Evolutionary conservation across 2,329 filamentous ascomycete genomes (phyloP).

Genomic region (Lizonia empirigonia): DNA sequence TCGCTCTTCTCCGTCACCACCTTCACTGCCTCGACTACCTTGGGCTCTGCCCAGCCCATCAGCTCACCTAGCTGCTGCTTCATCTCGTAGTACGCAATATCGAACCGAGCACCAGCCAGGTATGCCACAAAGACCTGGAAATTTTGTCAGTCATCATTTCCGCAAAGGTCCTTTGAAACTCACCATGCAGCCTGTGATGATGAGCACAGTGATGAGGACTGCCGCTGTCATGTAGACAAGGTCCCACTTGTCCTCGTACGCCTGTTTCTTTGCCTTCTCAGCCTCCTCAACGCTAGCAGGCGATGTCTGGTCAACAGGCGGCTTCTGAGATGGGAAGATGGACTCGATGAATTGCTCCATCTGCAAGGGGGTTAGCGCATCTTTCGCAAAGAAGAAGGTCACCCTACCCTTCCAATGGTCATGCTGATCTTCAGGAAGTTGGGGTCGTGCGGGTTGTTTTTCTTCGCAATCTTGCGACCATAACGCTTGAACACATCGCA

Average conservation of each 20-base stretch:
- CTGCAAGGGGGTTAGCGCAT: conserved; percentile 52
- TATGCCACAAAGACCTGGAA: conserved; percentile 76
- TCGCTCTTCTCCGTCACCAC: conserved; percentile 48
- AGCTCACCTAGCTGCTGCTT: conserved; percentile 55
- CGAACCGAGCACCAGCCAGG: conserved; percentile 81
- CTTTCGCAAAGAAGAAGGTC: not conserved
- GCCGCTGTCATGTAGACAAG: conserved; percentile 68
- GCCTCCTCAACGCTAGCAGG: conserved; percentile 60
- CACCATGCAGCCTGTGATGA: conserved; percentile 83
- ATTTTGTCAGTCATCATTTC: conserved; percentile 22
- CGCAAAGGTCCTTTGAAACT: conserved; percentile 38
- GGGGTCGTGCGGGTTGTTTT: conserved; percentile 92
- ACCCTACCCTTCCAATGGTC: conserved; percentile 78
- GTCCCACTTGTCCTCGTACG: conserved; percentile 60
- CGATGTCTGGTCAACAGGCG: conserved; percentile 54
- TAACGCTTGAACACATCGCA: conserved; percentile 84
- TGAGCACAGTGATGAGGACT: conserved; percentile 69
- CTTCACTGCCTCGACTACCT: conserved; percentile 26
- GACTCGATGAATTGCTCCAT: conserved; percentile 96
- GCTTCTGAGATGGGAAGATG: conserved; percentile 84
- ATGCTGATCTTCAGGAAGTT: conserved; percentile 92
- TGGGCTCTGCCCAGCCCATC: conserved; percentile 30
- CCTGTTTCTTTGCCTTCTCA: conserved; percentile 59
- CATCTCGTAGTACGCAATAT: conserved; percentile 67
- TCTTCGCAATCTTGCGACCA: conserved; percentile 81